Conservation (phyloP, 352 stramenopile species). For the Phytophthora boehmeriae region DNA sequence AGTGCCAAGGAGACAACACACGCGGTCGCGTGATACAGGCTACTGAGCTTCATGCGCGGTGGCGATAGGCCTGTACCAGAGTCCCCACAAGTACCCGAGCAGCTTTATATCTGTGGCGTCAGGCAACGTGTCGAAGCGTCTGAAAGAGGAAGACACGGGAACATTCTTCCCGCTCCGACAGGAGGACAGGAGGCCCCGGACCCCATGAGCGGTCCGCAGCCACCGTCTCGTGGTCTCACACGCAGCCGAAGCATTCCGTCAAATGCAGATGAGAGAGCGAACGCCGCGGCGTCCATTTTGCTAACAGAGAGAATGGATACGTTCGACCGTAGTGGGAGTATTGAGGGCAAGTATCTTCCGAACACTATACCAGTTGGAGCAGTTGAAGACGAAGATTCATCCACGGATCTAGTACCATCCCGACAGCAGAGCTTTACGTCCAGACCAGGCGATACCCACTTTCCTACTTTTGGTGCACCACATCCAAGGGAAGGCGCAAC, state of each 20-base stretch:
- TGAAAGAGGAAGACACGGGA: not conserved
- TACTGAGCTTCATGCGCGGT: constrained; percentile 26
- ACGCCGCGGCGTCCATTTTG: not conserved
- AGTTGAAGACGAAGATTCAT: not conserved
- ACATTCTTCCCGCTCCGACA: not conserved
- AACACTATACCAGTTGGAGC: constrained; percentile 1
- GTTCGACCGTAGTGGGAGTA: constrained; percentile 3
- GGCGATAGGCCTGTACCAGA: constrained; percentile 10
- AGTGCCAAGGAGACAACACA: no score
- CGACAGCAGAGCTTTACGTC: constrained; percentile 12
- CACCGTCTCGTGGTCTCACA: not conserved
- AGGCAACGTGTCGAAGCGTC: not conserved
- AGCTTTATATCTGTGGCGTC: not conserved
- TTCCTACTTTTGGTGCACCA: not conserved
- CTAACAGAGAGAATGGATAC: constrained; percentile 12
- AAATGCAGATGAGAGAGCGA: constrained; percentile 9
- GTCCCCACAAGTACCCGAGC: constrained; percentile 1
- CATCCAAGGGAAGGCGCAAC: constrained; percentile 2
- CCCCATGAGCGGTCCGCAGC: not conserved
- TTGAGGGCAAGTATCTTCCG: constrained; percentile 4
- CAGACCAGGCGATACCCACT: not conserved
- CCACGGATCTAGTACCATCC: constrained; percentile 1
- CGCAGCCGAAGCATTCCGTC: not conserved
- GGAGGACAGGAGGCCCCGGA: not conserved
- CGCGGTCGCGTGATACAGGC: constrained; percentile 2